Conservation (phyloP, 495 filamentous ascomycete species). For the Polyplosphaeria fusca region DNA sequence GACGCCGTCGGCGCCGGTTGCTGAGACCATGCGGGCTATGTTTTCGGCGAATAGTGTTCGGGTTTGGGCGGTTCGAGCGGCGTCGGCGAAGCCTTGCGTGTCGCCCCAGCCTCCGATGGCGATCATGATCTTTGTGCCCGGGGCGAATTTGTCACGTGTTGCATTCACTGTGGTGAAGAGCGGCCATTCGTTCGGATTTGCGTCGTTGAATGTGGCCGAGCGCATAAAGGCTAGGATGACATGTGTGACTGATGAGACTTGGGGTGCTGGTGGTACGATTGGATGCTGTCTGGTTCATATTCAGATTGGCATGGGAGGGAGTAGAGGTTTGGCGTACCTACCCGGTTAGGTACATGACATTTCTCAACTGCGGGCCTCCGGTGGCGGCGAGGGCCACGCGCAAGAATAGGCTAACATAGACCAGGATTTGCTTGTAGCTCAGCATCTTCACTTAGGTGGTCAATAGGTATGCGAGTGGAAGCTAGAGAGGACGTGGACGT, state of each 20-base stretch:
- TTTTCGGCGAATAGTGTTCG: slow-evolving; percentile 62
- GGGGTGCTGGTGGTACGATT: slow-evolving; percentile 46
- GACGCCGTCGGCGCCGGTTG: slow-evolving; percentile 44
- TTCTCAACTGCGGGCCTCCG: slow-evolving; percentile 18
- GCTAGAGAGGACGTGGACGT: too few species aligned
- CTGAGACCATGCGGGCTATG: slow-evolving; percentile 60
- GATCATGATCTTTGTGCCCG: slow-evolving; percentile 61
- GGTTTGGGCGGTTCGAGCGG: slow-evolving; percentile 53
- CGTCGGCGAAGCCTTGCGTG: slow-evolving; percentile 57
- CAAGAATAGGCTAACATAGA: too few species aligned
- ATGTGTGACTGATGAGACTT: slow-evolving; percentile 55
- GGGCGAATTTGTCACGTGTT: slow-evolving; percentile 56
- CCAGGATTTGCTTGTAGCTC: too few species aligned
- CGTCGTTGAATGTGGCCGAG: slow-evolving; percentile 58
- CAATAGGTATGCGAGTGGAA: too few species aligned
- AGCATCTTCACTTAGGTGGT: too few species aligned
- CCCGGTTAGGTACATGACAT: slow-evolving; percentile 62
- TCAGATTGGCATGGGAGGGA: neutral
- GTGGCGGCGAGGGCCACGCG: too few species aligned
- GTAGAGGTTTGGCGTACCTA: slow-evolving; percentile 29
- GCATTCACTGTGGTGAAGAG: slow-evolving; percentile 58
- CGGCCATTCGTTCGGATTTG: slow-evolving; percentile 47
- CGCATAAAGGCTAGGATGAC: slow-evolving; percentile 68
- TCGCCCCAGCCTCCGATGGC: slow-evolving; percentile 76
- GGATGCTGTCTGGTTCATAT: slow-evolving; percentile 49